Evolutionary conservation across 257 asterid genomes (phyloP).

Genomic region (Linderniella brevidens): DNA sequence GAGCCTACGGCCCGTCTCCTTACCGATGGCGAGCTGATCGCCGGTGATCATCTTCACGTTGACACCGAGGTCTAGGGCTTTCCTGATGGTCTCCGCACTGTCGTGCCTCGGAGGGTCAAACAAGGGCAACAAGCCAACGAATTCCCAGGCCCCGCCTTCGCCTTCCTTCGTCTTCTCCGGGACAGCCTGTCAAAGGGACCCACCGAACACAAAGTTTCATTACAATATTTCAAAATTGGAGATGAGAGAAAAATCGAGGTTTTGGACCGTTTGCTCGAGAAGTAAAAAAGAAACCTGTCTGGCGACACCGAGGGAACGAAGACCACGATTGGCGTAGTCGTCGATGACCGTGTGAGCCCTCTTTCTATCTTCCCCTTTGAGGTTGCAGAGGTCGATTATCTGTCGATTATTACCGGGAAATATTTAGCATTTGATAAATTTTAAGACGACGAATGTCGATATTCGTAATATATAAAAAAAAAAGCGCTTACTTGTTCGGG

Average conservation of each 20-base stretch:
- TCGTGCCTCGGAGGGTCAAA: constrained; percentile 96
- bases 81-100: constrained; percentile 71
- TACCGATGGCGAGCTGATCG: constrained; percentile 83
- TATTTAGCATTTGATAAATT: no score
- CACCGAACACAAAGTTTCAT: neutral
- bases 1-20: constrained; percentile 79
- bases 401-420: constrained; percentile 6
- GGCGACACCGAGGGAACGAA: constrained; percentile 73
- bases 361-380: constrained; percentile 35
- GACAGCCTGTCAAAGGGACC: constrained; percentile 28
- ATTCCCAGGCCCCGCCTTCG: constrained; percentile 64
- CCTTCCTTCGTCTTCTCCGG: constrained; percentile 55
- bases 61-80: constrained; percentile 86
- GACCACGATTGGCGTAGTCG: constrained; percentile 75
- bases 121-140: constrained; percentile 65
- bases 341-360: constrained; percentile 54
- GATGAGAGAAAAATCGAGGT: no score
- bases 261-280: neutral
- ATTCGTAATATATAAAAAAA: no score
- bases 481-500: constrained; percentile 54
- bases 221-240: neutral
- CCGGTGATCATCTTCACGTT: constrained; percentile 92
- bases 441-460: no score
- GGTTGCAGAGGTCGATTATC: constrained; percentile 69
- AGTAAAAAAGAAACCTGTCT: constrained; percentile 29